Evolutionary conservation across 2,329 filamentous ascomycete genomes (phyloP).

Genomic region (Fusarium acutatum): DNA sequence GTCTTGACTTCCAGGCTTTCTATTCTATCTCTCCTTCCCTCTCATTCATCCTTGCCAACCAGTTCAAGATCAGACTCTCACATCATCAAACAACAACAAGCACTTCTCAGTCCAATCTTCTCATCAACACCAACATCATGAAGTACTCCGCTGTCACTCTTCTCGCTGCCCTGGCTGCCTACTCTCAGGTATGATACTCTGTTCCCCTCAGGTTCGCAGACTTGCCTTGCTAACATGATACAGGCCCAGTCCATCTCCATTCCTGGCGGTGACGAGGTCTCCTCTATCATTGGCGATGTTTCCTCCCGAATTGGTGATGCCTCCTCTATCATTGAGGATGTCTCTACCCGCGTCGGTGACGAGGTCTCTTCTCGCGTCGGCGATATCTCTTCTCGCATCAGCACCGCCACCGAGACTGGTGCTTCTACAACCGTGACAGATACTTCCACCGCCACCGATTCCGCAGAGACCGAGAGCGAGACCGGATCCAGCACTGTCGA

Average conservation of each 20-base stretch:
- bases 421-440: conserved; percentile 11
- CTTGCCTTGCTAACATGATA: not conserved
- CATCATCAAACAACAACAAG: conserved; percentile 2
- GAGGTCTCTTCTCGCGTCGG: conserved; percentile 13
- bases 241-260: conserved; percentile 26
- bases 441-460: conserved; percentile 23
- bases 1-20: conserved; percentile 14
- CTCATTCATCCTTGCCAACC: conserved; percentile 14
- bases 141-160: conserved; percentile 49
- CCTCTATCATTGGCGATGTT: conserved; percentile 20
- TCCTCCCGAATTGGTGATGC: conserved; percentile 11
- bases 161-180: conserved; percentile 44
- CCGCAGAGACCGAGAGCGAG: conserved; percentile 23
- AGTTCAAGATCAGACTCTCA: conserved; percentile 3
- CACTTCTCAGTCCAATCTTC: conserved; percentile 1
- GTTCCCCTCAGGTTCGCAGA: no score
- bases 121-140: conserved; percentile 43
- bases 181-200: conserved; percentile 24
- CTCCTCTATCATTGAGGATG: conserved; percentile 14
- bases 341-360: conserved; percentile 9
- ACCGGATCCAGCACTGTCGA: conserved; percentile 19
- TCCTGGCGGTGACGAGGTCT: conserved; percentile 11
- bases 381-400: conserved; percentile 20
- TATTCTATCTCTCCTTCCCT: not conserved
- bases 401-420: conserved; percentile 8